phyloP scores from a whole-genome alignment of 1,284 basidiomycete genomes.

The Anthracocystis panici-leucophaei region DNA sequence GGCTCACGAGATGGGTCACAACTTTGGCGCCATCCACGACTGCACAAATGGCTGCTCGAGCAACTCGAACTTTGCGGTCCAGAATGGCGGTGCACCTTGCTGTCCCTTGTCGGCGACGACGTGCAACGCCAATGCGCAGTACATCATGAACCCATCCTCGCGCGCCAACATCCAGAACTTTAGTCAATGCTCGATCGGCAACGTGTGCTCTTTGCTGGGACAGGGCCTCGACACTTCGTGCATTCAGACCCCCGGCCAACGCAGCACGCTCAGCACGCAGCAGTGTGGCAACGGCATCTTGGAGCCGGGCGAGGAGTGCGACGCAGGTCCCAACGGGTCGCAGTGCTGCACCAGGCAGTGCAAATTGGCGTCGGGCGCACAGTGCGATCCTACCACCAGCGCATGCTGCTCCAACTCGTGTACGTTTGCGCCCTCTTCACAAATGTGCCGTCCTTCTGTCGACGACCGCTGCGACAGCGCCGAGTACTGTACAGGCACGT shows the following conservation, averaged over 20 bases:
- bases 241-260: slow-evolving; percentile 50
- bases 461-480: slow-evolving; percentile 80
- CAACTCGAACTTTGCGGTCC: slow-evolving; percentile 63
- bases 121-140: slow-evolving; percentile 76
- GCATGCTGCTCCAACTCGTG: slow-evolving; percentile 82
- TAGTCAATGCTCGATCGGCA: slow-evolving; percentile 80
- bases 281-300: slow-evolving; percentile 71
- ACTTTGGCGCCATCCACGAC: slow-evolving; percentile 86
- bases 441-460: slow-evolving; percentile 79
- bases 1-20: slow-evolving; percentile 87
- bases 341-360: slow-evolving; percentile 82
- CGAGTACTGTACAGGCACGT: slow-evolving; percentile 84
- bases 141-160: slow-evolving; percentile 55
- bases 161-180: slow-evolving; percentile 51
- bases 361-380: slow-evolving; percentile 79
- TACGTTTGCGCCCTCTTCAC: slow-evolving; percentile 76
- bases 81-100: slow-evolving; percentile 72
- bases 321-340: slow-evolving; percentile 80
- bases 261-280: slow-evolving; percentile 57
- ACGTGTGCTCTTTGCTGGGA: slow-evolving; percentile 76
- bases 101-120: slow-evolving; percentile 77
- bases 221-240: slow-evolving; percentile 70
- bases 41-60: slow-evolving; percentile 76
- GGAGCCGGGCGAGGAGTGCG: slow-evolving; percentile 82
- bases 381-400: slow-evolving; percentile 83